These are phyloP conservation scores for Dendryphion nanum DNA, from an alignment of 2,329 filamentous ascomycete species.

Conservation along the genomic window DNA sequence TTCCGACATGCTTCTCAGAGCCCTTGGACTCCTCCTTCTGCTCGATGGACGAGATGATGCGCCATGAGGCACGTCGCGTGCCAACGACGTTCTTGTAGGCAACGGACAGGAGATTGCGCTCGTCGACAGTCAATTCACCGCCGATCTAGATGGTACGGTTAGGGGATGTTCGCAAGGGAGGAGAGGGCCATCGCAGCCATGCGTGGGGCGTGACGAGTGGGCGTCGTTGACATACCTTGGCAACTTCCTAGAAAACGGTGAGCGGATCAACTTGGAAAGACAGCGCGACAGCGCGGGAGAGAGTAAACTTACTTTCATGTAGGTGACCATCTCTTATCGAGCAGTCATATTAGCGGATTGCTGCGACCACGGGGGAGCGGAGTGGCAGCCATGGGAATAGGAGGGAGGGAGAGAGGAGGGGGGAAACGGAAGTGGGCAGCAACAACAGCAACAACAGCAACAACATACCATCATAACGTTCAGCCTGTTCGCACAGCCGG, in stretches of 20 bases:
- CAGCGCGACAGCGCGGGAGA: slow-evolving; percentile 1
- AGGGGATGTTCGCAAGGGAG: not conserved
- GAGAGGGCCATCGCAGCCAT: not conserved
- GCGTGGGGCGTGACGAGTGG: slow-evolving; percentile 14
- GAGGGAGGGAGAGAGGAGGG: slow-evolving; percentile 9
- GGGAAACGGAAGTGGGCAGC: not conserved
- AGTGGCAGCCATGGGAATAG: not conserved
- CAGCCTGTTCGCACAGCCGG: slow-evolving; percentile 99
- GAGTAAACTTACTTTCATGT: slow-evolving; percentile 81
- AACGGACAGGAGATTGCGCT: slow-evolving; percentile 91
- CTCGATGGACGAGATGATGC: slow-evolving; percentile 99
- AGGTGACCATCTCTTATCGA: slow-evolving; percentile 84
- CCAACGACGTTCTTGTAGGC: slow-evolving; percentile 99
- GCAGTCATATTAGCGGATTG: slow-evolving; percentile 34
- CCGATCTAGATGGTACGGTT: slow-evolving; percentile 51
- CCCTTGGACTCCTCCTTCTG: slow-evolving; percentile 99
- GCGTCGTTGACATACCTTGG: slow-evolving; percentile 64
- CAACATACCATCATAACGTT: slow-evolving; percentile 90
- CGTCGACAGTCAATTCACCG: slow-evolving; percentile 67
- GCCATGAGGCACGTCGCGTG: slow-evolving; percentile 96
- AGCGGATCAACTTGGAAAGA: slow-evolving; percentile 23
- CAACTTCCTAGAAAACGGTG: slow-evolving; percentile 71
- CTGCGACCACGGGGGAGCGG: slow-evolving; percentile 8
- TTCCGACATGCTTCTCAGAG: slow-evolving; percentile 87
- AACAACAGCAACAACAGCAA: slow-evolving; percentile 3